Evolutionary conservation across 345 rosid species (phyloP).

Genomic region (Linum tenue): DNA sequence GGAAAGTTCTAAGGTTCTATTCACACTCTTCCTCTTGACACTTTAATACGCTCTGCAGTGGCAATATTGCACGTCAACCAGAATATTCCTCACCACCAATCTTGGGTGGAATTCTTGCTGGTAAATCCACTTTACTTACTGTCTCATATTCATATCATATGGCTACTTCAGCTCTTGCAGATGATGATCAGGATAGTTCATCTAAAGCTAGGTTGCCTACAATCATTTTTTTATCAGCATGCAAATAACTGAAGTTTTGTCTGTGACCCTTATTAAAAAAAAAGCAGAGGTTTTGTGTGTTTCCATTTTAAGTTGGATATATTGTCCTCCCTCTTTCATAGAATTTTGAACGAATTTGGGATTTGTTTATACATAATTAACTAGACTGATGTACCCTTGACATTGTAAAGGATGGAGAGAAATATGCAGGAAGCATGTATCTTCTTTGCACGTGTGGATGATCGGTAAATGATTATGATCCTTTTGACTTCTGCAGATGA

Average conservation of each 20-base stretch:
- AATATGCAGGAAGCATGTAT: neutral
- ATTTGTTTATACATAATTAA: neutral
- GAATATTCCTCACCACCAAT: slow-evolving; percentile 46
- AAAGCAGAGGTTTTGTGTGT: too few species aligned
- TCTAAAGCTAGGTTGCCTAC: neutral
- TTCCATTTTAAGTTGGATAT: too few species aligned
- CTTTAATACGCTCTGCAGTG: slow-evolving; percentile 44
- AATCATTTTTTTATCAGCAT: too few species aligned
- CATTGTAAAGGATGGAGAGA: too few species aligned
- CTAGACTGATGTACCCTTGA: neutral
- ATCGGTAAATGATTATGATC: slow-evolving; percentile 14
- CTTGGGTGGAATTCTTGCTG: slow-evolving; percentile 95
- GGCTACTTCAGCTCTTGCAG: neutral
- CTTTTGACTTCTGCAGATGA: slow-evolving; percentile 53
- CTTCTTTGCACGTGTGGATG: neutral
- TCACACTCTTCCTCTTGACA: neutral
- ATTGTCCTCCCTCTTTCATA: too few species aligned
- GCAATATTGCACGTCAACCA: slow-evolving; percentile 53
- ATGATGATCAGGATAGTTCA: neutral
- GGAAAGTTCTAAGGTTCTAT: neutral
- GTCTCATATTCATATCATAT: neutral
- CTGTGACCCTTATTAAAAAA: too few species aligned
- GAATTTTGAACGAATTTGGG: too few species aligned
- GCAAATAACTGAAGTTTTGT: too few species aligned
- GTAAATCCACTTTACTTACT: slow-evolving; percentile 30